Conservation (phyloP, 164 flowering plant genomes). For the Tetrastigma voinierianum region DNA sequence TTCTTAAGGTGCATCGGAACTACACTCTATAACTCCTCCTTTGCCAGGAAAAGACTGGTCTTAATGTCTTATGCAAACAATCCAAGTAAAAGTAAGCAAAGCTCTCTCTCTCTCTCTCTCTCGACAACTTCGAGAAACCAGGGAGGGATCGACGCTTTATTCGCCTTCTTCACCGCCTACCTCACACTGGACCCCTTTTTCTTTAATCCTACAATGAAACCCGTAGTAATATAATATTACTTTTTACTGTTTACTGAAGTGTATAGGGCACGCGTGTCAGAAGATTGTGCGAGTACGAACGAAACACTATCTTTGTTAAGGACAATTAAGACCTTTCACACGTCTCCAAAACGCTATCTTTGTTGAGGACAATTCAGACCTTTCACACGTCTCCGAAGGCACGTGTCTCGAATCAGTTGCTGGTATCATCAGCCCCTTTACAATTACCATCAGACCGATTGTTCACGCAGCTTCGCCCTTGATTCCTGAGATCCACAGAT, state of each 20-base stretch:
- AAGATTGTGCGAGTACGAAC: not conserved
- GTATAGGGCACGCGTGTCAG: constrained; percentile 5
- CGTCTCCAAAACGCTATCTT: not conserved
- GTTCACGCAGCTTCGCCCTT: too few relatives aligned
- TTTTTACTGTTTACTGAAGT: not conserved
- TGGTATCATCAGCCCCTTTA: not conserved
- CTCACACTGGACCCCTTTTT: too few relatives aligned
- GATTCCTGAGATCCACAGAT: too few relatives aligned
- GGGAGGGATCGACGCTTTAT: constrained; percentile 2
- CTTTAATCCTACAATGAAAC: too few relatives aligned
- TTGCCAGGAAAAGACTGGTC: not conserved
- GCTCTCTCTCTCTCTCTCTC: too few relatives aligned
- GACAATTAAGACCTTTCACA: too few relatives aligned
- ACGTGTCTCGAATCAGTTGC: not conserved
- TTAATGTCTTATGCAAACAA: not conserved
- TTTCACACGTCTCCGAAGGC: too few relatives aligned
- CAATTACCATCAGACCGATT: too few relatives aligned
- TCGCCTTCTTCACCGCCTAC: not conserved
- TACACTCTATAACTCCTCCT: too few relatives aligned
- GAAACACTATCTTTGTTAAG: not conserved
- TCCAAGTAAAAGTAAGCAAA: not conserved
- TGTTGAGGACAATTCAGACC: too few relatives aligned
- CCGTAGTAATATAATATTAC: too few relatives aligned
- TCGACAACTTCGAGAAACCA: constrained; percentile 1
- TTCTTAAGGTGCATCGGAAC: too few relatives aligned